phyloP scores from a whole-genome alignment of 768 basidiomycete genomes.

The Tulasnella calospora region DNA sequence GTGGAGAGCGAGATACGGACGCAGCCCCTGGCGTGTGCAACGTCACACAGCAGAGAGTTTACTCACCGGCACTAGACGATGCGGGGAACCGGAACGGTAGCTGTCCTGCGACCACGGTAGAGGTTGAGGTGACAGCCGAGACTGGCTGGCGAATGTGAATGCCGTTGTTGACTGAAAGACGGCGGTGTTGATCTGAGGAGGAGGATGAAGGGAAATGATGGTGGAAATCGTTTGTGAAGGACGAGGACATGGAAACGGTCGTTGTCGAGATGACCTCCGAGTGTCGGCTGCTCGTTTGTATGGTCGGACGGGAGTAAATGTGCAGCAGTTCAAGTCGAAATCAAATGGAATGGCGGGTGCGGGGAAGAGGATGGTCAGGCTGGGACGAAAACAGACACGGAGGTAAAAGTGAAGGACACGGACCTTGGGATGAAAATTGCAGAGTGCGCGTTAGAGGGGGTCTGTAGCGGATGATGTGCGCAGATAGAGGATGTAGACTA shows the following conservation, averaged over 20 bases:
- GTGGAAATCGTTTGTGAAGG: constrained; percentile 3
- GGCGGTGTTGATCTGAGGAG: neutral
- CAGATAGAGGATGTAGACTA: neutral
- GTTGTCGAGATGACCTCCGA: neutral
- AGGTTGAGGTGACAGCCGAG: neutral
- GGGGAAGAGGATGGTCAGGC: neutral
- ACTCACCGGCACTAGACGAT: constrained; percentile 1
- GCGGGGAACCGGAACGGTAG: neutral
- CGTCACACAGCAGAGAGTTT: constrained; percentile 1
- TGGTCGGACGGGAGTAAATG: neutral
- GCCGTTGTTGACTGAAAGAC: constrained; percentile 11
- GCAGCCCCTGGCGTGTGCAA: constrained; percentile 9
- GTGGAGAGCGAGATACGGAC: neutral
- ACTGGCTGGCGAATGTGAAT: neutral
- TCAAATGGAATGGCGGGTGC: neutral
- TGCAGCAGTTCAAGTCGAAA: neutral
- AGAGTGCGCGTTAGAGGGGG: neutral
- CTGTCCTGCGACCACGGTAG: neutral
- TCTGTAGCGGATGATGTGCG: neutral
- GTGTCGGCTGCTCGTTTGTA: neutral
- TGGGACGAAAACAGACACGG: neutral
- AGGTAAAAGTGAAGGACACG: neutral
- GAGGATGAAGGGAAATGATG: neutral
- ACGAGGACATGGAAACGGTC: neutral
- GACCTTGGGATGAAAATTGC: neutral